Base-by-base conservation (phyloP, 176 grass and related monocot genomes). In the Poa pratensis region DNA sequence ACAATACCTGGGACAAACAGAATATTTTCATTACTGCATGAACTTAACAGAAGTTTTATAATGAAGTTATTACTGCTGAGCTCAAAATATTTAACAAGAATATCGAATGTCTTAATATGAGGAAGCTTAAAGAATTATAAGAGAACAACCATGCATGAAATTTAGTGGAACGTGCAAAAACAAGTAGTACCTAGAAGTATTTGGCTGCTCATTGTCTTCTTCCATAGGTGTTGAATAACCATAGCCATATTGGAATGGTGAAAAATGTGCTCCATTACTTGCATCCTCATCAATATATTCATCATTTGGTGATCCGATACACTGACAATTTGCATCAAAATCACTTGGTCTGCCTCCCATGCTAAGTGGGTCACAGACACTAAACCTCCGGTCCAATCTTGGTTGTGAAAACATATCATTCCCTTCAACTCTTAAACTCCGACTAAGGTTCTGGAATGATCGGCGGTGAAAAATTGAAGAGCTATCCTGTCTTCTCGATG, bases 371-470 rank as follows among this genome's bases (percentile, higher is more conserved):
- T 92, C 91, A n/a, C 91, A 98, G 1, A 98, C 91, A 86, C 95
- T 98, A 51, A 94, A 98, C 67, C 96, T 86, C 32, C 91, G 88
- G 73, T 98, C 91, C 75, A 98, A 80, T 19, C 85, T 90, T 37
- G 93, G 85, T 42, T 92, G 87, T 34, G 85, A 54, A 13, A 42
- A 69, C 62, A 90, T 85, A 76, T 93, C 65, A 35, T 89, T 83
- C 43, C 77, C 59, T 30, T 95, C 91, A 52, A 90, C 80, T 80
- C 96, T 93, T 73, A 94, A 90, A 90, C 96, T 98, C 73, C 77
- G 89, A 43, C 89, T 98, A 34, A 97, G 83, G 54, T 88, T 92
- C 32, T 89, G 81, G 88, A 98, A 98, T 19, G 96, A 98, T 17
- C 91, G 89, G 7, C 96, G 88, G 37, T 95, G 96, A 27, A 93